Percentiles rank a stretch among this genome's conserved stretches.
Conservation (phyloP, 2,329 filamentous ascomycete species). For the Coniosporium tulheliwenetii region DNA sequence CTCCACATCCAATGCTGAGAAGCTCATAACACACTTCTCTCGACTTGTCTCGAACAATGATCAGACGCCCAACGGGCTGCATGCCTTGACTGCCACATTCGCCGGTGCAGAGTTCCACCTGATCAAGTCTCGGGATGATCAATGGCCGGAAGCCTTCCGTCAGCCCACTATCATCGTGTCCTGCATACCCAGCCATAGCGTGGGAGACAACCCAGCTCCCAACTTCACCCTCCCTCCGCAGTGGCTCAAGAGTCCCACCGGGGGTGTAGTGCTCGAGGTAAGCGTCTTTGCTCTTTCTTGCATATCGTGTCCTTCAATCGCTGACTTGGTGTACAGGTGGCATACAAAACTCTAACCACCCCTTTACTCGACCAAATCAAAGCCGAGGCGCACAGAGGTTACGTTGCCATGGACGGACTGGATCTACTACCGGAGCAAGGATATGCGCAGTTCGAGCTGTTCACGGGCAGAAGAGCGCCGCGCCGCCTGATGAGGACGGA, state of each 20-base stretch:
- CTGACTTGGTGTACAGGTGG: constrained; percentile 17
- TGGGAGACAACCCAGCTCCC: constrained; percentile 47
- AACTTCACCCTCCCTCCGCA: constrained; percentile 52
- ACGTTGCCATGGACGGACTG: constrained; percentile 62
- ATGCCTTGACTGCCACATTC: constrained; percentile 18
- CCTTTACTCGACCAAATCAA: constrained; percentile 55
- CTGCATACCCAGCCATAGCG: constrained; percentile 57
- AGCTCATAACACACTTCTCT: constrained; percentile 56
- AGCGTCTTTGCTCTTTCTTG: constrained; percentile 1
- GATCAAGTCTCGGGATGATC: constrained; percentile 38
- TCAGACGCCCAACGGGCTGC: not conserved
- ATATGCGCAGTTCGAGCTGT: constrained; percentile 68
- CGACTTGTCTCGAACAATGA: constrained; percentile 26
- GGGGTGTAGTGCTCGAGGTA: constrained; percentile 60
- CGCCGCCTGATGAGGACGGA: constrained; percentile 55
- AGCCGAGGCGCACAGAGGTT: constrained; percentile 42
- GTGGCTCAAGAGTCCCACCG: constrained; percentile 59
- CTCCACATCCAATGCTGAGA: constrained; percentile 49
- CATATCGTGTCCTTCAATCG: constrained; percentile 1
- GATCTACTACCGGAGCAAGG: constrained; percentile 66
- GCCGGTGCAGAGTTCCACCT: constrained; percentile 24
- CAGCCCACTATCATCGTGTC: constrained; percentile 61
- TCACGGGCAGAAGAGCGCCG: constrained; percentile 59
- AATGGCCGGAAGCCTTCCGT: constrained; percentile 49
- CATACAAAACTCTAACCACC: constrained; percentile 59